A percentile compares a stretch with the other conserved stretches of the same genome.
phyloP scores from a whole-genome alignment of 1,284 basidiomycete genomes.

The Grifola frondosa region DNA sequence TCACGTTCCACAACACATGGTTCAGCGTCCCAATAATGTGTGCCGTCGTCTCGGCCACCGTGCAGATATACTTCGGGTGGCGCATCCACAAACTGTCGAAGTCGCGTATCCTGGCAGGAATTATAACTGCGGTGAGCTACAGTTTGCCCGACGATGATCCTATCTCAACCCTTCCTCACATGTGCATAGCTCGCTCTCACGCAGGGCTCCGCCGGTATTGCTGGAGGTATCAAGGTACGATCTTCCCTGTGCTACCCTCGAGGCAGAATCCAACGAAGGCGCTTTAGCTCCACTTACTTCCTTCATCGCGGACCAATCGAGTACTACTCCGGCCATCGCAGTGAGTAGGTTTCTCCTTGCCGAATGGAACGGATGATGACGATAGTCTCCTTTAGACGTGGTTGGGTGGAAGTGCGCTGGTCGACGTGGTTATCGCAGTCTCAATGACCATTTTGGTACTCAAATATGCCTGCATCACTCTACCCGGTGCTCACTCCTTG shows the following conservation, averaged over 20 bases:
- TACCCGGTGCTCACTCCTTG: neutral
- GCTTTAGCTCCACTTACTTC: constrained; percentile 1
- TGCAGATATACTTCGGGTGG: constrained; percentile 20
- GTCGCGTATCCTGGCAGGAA: constrained; percentile 9
- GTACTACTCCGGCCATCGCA: neutral
- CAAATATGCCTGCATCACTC: neutral
- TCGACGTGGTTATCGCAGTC: constrained; percentile 17
- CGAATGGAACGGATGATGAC: no score
- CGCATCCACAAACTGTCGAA: constrained; percentile 16
- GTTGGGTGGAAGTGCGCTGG: constrained; percentile 11
- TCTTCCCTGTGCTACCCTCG: neutral
- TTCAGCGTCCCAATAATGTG: constrained; percentile 14
- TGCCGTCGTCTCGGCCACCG: constrained; percentile 11
- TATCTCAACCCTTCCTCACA: no score
- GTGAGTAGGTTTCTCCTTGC: no score
- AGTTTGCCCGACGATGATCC: no score
- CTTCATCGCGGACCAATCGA: neutral
- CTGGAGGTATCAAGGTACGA: neutral
- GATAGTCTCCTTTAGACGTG: constrained; percentile 10
- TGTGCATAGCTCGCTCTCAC: neutral
- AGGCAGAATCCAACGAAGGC: no score
- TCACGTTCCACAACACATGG: constrained; percentile 11
- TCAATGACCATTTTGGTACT: constrained; percentile 18
- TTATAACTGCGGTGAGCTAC: no score
- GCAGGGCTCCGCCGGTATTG: constrained; percentile 1